A percentile compares a stretch with the other conserved stretches of the same genome.
Evolutionary conservation across 257 asterid species (phyloP).

Genomic region (Coffea canephora): DNA sequence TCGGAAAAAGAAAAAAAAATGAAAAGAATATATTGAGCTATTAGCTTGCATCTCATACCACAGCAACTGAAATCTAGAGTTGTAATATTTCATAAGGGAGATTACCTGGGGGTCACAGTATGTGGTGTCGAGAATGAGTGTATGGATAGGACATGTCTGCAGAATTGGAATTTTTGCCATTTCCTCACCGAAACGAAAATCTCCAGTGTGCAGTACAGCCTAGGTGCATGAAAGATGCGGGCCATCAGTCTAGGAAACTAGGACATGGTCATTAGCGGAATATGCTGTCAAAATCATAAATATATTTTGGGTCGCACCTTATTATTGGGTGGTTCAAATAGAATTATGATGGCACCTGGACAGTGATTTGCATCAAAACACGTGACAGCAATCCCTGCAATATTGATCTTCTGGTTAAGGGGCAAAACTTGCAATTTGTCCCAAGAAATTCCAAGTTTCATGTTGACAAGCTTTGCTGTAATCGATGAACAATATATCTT

Average conservation of each 20-base stretch:
- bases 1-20: too few relatives aligned
- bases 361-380: slow-evolving; percentile 98
- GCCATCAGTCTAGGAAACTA: slow-evolving; percentile 10
- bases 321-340: slow-evolving; percentile 82
- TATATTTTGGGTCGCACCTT: slow-evolving; percentile 55
- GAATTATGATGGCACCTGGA: slow-evolving; percentile 85
- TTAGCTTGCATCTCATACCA: background rate
- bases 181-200: slow-evolving; percentile 77
- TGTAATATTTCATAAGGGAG: background rate
- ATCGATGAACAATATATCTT: slow-evolving; percentile 72
- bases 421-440: slow-evolving; percentile 77
- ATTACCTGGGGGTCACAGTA: slow-evolving; percentile 86
- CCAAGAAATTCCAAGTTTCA: slow-evolving; percentile 78
- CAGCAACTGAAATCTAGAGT: background rate
- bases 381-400: slow-evolving; percentile 73
- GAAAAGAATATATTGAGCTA: background rate
- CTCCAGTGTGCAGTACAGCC: slow-evolving; percentile 96
- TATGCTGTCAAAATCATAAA: background rate
- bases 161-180: slow-evolving; percentile 49
- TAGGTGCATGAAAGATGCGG: slow-evolving; percentile 29
- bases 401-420: slow-evolving; percentile 66
- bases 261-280: slow-evolving; percentile 1
- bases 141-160: slow-evolving; percentile 59
- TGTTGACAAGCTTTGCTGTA: slow-evolving; percentile 84
- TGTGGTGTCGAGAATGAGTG: slow-evolving; percentile 92